These are phyloP conservation scores for Hanseniaspora clermontiae DNA, from an alignment of 805 yeast genomes.

Conservation along the genomic window DNA sequence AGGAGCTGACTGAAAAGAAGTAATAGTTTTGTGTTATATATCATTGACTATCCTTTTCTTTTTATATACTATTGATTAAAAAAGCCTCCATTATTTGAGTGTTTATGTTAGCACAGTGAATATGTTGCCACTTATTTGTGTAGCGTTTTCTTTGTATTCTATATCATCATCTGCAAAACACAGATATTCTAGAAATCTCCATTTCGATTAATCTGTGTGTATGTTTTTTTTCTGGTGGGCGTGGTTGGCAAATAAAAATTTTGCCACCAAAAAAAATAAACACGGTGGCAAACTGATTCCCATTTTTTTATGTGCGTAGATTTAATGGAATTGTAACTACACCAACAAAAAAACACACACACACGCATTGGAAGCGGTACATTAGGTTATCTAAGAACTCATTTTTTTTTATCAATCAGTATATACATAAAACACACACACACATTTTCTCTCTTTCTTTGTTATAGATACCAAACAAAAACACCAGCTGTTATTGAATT, in stretches of 20 bases:
- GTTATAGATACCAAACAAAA: neutral
- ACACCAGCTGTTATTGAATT: neutral
- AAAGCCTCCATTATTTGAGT: neutral
- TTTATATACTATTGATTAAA: too few species aligned
- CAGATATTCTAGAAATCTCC: neutral
- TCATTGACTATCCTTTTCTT: neutral
- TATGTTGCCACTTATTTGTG: neutral
- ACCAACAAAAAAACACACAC: neutral
- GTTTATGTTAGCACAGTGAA: too few species aligned
- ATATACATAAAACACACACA: too few species aligned
- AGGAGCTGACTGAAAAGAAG: conserved; percentile 38
- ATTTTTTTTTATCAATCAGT: too few species aligned
- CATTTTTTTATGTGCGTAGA: neutral
- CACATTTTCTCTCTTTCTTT: too few species aligned
- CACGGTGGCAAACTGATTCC: neutral
- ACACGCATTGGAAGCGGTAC: too few species aligned
- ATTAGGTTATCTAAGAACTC: too few species aligned
- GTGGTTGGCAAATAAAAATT: neutral
- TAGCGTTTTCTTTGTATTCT: neutral
- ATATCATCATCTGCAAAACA: neutral
- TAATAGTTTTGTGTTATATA: neutral
- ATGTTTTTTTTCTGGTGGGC: neutral
- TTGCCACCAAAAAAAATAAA: too few species aligned
- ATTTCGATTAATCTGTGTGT: neutral
- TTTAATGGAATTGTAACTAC: neutral